Evolutionary conservation across 768 basidiomycete species (phyloP), one percentile per base, ranked within the genome.

Genomic region (Pleurotus eryngii): DNA sequence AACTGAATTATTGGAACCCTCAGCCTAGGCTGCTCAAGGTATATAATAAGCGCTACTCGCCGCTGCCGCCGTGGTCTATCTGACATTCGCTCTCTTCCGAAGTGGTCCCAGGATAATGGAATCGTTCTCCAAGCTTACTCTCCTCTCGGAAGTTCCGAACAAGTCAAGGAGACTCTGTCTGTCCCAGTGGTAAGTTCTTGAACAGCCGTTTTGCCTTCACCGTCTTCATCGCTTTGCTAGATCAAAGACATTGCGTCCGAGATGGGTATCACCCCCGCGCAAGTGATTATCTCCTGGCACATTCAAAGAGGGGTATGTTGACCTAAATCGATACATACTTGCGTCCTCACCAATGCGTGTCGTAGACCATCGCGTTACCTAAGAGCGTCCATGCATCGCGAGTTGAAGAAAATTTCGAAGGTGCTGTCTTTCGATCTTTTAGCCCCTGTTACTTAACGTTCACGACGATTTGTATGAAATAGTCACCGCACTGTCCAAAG

Each of bases 101-200:
- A 86, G 83, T 92, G 86, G 86, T 74, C 87, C 1, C 83, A 84
- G 67, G 81, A 84, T 46, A 80, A 87, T 58, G 74, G 75, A 15
- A 64, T 91, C 17, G 75, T 90, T 12, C 77, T 90, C 3, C 84
- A 90, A 64, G 87, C 90, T 9, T 91, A 89, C 71, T 91, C 89
- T 11, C 89, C 89, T 1, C 76, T 91, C 2, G 89, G 89, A 49
- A 81, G 88, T 60, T 74, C 71, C 49, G 74, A 78, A 45, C 80
- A 79, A 62, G 87, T 89, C 6, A 74, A 78, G 56, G 74, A 82
- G 58, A 78, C 79, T 6, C 78, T 90, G 47, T 64, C 74, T n/a
- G 71, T 85, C 35, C 84, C 85, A 15, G 82, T 79, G 73, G 84
- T 80, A 58, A 2, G 47, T 47, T 15, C 56, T 38, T 55, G 3